A percentile compares a stretch with the other conserved stretches of the same genome.
These are phyloP conservation scores for Fusarium sp. DNA, from an alignment of 2,329 filamentous ascomycete species.

Conservation along the genomic window DNA sequence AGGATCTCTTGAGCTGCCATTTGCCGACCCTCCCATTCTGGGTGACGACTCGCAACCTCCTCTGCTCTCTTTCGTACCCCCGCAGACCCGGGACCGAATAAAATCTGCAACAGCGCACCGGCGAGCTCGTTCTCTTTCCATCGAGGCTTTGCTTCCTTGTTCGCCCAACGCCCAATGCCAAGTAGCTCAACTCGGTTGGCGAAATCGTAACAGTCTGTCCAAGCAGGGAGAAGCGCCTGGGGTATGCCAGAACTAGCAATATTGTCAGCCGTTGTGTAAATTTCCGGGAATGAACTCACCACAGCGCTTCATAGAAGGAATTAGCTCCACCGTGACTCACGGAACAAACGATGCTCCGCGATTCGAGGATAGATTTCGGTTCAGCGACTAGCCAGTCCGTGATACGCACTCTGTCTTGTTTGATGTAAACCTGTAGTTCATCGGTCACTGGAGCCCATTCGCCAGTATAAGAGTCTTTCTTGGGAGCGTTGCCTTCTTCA, in stretches of 20 bases:
- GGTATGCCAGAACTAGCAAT: neutral
- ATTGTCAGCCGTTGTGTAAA: fast-evolving
- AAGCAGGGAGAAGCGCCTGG: neutral
- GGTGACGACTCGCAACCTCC: neutral
- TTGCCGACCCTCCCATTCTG: neutral
- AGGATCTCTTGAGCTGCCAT: neutral
- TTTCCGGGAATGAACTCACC: neutral
- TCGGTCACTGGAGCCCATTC: neutral
- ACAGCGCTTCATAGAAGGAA: neutral
- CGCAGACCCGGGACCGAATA: neutral
- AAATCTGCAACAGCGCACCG: neutral
- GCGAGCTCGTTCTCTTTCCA: neutral
- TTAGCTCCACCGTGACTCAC: neutral
- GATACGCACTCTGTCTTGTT: neutral
- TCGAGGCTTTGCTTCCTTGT: neutral
- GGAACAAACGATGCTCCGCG: neutral
- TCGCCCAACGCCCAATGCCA: neutral
- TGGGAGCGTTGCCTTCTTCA: neutral
- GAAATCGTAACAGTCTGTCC: neutral
- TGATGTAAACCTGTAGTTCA: neutral
- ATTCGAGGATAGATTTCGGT: neutral
- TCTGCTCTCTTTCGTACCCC: neutral
- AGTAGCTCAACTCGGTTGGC: neutral
- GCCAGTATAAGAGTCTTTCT: neutral
- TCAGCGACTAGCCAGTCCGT: neutral